Percentiles rank a stretch among this genome's conserved stretches.
phyloP scores from a whole-genome alignment of 2,329 filamentous ascomycete species.

The Colletotrichum shisoi region DNA sequence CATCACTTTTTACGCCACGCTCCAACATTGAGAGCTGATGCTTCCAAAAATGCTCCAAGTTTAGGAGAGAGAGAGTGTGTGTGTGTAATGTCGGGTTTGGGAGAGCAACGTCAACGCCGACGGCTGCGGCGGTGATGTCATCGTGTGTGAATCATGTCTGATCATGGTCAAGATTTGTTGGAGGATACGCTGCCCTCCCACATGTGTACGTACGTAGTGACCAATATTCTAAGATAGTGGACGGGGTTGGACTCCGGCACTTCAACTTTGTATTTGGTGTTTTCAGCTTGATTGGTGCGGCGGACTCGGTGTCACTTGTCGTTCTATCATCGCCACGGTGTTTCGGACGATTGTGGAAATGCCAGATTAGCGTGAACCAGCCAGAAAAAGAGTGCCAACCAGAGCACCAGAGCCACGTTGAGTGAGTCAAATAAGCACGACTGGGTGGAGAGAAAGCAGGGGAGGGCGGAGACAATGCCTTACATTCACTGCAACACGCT shows the following conservation, averaged over 20 bases:
- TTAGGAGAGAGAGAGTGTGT: constrained; percentile 8
- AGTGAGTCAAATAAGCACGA: neutral
- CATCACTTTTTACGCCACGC: constrained; percentile 20
- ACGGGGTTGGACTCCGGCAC: neutral
- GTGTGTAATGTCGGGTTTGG: neutral
- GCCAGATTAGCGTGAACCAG: neutral
- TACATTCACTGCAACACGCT: neutral
- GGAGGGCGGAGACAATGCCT: neutral
- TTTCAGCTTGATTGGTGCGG: neutral
- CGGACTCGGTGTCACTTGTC: neutral
- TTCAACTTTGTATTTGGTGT: neutral
- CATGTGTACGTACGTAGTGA: neutral
- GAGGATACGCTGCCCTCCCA: neutral
- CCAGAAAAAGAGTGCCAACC: neutral
- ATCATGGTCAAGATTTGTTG: neutral
- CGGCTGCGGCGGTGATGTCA: constrained; percentile 30
- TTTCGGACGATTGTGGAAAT: neutral
- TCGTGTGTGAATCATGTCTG: neutral
- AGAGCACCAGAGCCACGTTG: neutral
- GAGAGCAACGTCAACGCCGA: constrained; percentile 28
- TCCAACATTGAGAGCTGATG: constrained; percentile 24
- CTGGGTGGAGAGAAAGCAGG: neutral
- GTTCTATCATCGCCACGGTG: neutral
- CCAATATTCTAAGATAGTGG: neutral
- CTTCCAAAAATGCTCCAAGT: constrained; percentile 22